phyloP scores from a whole-genome alignment of 495 filamentous ascomycete genomes.

The Aspergillus nanangensis region DNA sequence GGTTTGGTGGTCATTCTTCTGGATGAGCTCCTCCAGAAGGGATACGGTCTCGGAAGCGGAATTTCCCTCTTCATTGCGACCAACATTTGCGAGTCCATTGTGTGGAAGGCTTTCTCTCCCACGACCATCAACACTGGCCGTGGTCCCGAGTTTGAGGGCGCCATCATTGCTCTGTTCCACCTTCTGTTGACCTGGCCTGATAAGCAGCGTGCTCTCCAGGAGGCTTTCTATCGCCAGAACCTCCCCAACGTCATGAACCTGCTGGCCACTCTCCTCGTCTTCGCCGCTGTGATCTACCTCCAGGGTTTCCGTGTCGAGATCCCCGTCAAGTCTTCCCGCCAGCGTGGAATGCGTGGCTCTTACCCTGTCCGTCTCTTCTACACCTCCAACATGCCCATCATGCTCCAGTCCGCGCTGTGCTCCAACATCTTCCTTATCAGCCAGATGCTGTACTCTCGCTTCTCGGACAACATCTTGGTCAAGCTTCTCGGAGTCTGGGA shows the following conservation, averaged over 20 bases:
- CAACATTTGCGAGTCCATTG: constrained; percentile 99
- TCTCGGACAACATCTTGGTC: constrained; percentile 97
- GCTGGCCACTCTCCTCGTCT: constrained; percentile 85
- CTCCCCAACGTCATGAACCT: constrained; percentile 99
- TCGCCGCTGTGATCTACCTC: constrained; percentile 98
- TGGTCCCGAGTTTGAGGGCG: constrained; percentile 98
- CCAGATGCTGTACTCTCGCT: constrained; percentile 98
- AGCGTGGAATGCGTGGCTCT: constrained; percentile 91
- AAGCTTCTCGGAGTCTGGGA: constrained; percentile 98
- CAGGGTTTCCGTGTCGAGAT: constrained; percentile 99
- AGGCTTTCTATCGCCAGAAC: constrained; percentile 99
- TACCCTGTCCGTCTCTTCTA: constrained; percentile 68
- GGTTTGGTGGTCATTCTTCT: constrained; percentile 98
- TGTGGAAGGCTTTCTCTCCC: constrained; percentile 99
- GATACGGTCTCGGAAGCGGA: constrained; percentile 95
- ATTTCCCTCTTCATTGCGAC: constrained; percentile 99
- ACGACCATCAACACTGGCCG: constrained; percentile 99
- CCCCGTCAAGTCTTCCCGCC: constrained; percentile 98
- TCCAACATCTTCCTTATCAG: constrained; percentile 98
- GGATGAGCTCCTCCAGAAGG: constrained; percentile 98
- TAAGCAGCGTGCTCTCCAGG: constrained; percentile 94
- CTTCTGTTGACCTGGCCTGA: constrained; percentile 96
- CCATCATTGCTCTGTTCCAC: constrained; percentile 97
- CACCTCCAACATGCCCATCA: constrained; percentile 86
- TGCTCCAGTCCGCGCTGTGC: constrained; percentile 96